These are phyloP conservation scores for Brassica balearica DNA, from an alignment of 441 rosid genomes.

Conservation along the genomic window DNA sequence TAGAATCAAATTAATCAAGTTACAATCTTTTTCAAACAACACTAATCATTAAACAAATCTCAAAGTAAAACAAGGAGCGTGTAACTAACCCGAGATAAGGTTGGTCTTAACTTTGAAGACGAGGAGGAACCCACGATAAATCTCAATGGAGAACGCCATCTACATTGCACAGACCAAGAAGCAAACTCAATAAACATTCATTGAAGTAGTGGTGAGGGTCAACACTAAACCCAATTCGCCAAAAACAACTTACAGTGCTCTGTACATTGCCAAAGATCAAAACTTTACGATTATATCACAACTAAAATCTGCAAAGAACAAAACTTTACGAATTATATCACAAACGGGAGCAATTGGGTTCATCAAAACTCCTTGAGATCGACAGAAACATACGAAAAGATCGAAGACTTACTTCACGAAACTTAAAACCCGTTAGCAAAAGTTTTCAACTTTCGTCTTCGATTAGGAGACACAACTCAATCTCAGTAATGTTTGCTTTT, in stretches of 20 bases:
- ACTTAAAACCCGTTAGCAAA: background rate
- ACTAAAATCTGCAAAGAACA: too few relatives aligned
- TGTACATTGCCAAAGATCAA: conserved; percentile 40
- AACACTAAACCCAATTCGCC: background rate
- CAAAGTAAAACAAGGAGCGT: conserved; percentile 1
- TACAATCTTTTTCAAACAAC: background rate
- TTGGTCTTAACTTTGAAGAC: conserved; percentile 41
- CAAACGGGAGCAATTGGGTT: background rate
- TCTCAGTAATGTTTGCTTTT: background rate
- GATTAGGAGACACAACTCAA: background rate
- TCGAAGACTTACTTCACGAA: conserved; percentile 19
- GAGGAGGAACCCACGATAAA: conserved; percentile 42
- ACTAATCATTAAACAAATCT: background rate
- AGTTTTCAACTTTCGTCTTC: background rate
- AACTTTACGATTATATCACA: too few relatives aligned
- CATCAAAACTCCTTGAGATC: conserved; percentile 8
- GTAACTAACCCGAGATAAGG: conserved; percentile 42
- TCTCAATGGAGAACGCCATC: conserved; percentile 48
- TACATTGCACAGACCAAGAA: conserved; percentile 27
- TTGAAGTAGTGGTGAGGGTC: background rate
- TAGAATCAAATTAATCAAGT: conserved; percentile 28
- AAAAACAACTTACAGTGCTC: conserved; percentile 49
- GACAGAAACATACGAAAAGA: conserved; percentile 21
- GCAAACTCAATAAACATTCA: background rate
- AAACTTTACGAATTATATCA: too few relatives aligned